phyloP scores from a whole-genome alignment of 2,329 filamentous ascomycete genomes.

The Xylaria sp. region DNA sequence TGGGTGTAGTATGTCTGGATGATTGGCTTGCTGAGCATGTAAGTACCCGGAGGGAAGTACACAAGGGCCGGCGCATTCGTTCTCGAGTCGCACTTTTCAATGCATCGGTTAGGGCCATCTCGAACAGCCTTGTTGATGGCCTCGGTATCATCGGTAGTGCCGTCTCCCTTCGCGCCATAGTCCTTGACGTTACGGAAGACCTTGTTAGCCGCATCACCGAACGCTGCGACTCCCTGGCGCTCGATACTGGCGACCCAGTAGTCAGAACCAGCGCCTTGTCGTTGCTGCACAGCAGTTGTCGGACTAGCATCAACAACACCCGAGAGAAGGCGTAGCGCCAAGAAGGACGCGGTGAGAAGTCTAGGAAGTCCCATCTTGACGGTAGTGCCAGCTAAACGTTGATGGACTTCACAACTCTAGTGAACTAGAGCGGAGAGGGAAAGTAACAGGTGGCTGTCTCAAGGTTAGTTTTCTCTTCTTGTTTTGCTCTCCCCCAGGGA shows the following conservation, averaged over 20 bases:
- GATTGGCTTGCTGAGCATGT: constrained; percentile 77
- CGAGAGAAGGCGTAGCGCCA: constrained; percentile 33
- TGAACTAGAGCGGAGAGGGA: constrained; percentile 22
- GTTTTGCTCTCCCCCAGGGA: constrained; percentile 16
- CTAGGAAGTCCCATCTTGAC: constrained; percentile 38
- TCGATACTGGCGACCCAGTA: constrained; percentile 76
- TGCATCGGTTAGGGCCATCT: constrained; percentile 74
- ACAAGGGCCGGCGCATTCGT: constrained; percentile 85
- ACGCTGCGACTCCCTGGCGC: constrained; percentile 70
- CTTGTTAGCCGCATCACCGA: constrained; percentile 63
- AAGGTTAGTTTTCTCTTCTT: constrained; percentile 12
- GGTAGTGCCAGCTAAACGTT: constrained; percentile 36
- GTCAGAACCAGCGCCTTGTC: constrained; percentile 42
- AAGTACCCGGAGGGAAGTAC: constrained; percentile 90
- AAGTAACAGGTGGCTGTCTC: constrained; percentile 14
- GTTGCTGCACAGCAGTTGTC: constrained; percentile 26
- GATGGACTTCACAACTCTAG: constrained; percentile 22
- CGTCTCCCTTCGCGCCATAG: constrained; percentile 71
- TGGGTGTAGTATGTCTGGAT: constrained; percentile 92
- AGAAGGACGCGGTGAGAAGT: constrained; percentile 32
- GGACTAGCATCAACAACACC: constrained; percentile 24
- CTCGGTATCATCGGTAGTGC: constrained; percentile 76
- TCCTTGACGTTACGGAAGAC: constrained; percentile 78
- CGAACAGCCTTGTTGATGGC: constrained; percentile 86
- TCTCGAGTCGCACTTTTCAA: constrained; percentile 76